Evolutionary conservation across 2,329 filamentous ascomycete genomes (phyloP).

Genomic region (Colletotrichum lentis): DNA sequence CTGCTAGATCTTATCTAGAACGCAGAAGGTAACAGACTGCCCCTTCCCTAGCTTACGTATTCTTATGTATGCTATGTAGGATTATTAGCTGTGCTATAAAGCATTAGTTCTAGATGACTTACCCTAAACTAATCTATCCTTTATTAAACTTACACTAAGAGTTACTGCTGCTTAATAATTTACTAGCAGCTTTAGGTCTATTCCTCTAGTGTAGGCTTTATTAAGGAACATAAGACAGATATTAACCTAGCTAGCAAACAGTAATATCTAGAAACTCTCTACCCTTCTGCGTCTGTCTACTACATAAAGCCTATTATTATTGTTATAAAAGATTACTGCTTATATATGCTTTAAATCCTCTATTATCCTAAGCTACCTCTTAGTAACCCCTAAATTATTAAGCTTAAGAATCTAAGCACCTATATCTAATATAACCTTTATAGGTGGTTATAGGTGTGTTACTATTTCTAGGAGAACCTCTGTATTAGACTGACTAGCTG

Average conservation of each 20-base stretch:
- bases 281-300: slow-evolving; percentile 56
- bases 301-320: slow-evolving; percentile 63
- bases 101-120: slow-evolving; percentile 39
- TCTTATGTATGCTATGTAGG: too few relatives aligned
- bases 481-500: slow-evolving; percentile 44
- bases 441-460: slow-evolving; percentile 46
- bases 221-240: slow-evolving; percentile 73
- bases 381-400: slow-evolving; percentile 63
- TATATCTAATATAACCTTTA: slow-evolving; percentile 73
- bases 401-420: slow-evolving; percentile 75
- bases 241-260: slow-evolving; percentile 64
- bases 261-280: slow-evolving; percentile 64
- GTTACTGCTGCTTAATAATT: too few relatives aligned
- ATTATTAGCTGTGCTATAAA: too few relatives aligned
- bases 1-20: too few relatives aligned
- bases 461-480: slow-evolving; percentile 57
- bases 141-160: slow-evolving; percentile 69
- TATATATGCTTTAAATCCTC: slow-evolving; percentile 42
- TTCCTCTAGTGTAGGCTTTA: too few relatives aligned
- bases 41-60: slow-evolving; percentile 73
- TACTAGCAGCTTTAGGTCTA: slow-evolving; percentile 70
- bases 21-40: slow-evolving; percentile 72
- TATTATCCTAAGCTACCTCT: slow-evolving; percentile 57
- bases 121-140: slow-evolving; percentile 76
- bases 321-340: slow-evolving; percentile 66